Evolutionary conservation across 352 stramenopile genomes (phyloP), one percentile per base, ranked within the genome.

Genomic region (Pythium scleroteichum): DNA sequence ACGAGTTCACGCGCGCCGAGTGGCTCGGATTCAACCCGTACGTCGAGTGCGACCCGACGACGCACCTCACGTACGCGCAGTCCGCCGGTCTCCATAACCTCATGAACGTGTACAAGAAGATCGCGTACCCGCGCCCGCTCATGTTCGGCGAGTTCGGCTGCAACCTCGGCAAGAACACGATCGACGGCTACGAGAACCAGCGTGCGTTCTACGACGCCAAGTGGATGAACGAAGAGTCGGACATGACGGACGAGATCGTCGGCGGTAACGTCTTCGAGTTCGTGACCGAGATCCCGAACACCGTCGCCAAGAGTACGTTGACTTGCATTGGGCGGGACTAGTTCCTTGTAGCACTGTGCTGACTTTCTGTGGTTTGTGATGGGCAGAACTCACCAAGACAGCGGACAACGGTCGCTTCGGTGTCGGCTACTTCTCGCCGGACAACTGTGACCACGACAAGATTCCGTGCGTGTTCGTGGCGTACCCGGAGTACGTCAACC

Each of bases 121-220:
- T 70, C 12, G 29, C 54, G 24, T 82, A 78, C 64, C 50, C 71
- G 26, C 71, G 71, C 1, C 76, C 73, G 46, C 62, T 85, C 64
- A 79, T 85, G 60, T 82, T 85, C 54, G 76, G 76, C 42, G 76
- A 85, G 57, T 85, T 78, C 53, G 76, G 76, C 23, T 85, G 76
- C 68, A 80, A 82, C 60, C 32, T 72, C 2, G 73, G 75, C 35
- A 57, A 64, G 32, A 85, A 85, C 69, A 85, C 76, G 23, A 52
- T 85, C 53, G 69, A 77, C 33, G 73, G 61, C 17, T 83, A 75
- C 60, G 73, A 81, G 63, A 74, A 73, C 52, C 71, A 82, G 53
- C 76, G 76, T 7, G 52, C 41, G 35, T 85, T 85, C 56, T 76
- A 74, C 46, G 76, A 85, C 20, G 74, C 69, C 58, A 73, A 76